Base-by-base conservation (phyloP, 2,329 filamentous ascomycete species). In the Beauveria caledonica region DNA sequence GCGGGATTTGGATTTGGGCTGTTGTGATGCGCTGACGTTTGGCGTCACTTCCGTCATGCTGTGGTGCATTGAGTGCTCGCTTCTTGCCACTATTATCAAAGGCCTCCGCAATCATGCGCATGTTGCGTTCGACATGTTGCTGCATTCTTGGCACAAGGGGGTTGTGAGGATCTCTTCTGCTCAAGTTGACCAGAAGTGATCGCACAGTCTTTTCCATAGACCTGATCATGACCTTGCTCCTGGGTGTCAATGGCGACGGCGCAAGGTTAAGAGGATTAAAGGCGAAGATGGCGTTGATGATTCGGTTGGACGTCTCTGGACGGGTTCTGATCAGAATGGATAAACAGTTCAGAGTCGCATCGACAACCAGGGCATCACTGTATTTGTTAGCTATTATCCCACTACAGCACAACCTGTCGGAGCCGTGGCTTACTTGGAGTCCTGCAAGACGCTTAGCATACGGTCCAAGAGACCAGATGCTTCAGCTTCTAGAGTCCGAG, bases 181-280 rank as follows among this genome's bases (percentile, higher is more conserved):
- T 79, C 58, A 96, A 78, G 73, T 97, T 92, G 58, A 92, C 82
- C 44, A 97, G 80, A 51, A 99, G 77, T 66, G 92, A 86, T 67
- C 92, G 85, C 3, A 89, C 89, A 25, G 94, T 99, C 70, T 96
- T 91, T 73, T 97, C 93, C 86, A 99, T 94, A 5, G 93, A 97
- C 73, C 87, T 91, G 63, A 96, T 82, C 67, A 93, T 85, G 62
- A 99, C 88, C 67, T 88, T 91, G 54, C 84, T 83, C 69, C 86
- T 90, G 3, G 90, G 83, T 0, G 89, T 93, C 78, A 95, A 83
- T 3, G 88, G 86, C 2, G 85, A 84, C 67, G 85, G 88, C 60
- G 89, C 90, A 64, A 90, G 83, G 73, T 89, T 91, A 49, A 97
- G 77, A 0, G 94, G 94, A 69, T 96, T 96, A 80, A 97, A 99